Percentiles rank a stretch among this genome's conserved stretches.
Conservation (phyloP, 2,329 filamentous ascomycete genomes). For the Talaromyces sp. region DNA sequence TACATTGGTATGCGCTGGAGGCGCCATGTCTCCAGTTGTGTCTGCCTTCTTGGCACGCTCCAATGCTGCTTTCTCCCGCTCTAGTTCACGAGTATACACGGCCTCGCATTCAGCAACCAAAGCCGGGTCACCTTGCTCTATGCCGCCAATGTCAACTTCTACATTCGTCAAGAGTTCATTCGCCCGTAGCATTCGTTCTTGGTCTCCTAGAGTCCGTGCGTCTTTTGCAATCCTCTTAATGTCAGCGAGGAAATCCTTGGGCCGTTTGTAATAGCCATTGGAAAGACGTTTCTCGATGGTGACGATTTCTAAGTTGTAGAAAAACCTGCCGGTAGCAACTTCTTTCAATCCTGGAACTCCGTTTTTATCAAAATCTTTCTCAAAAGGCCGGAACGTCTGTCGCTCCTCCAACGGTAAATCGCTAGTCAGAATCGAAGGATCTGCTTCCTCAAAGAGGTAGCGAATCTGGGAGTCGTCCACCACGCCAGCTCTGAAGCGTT, state of each 20-base stretch:
- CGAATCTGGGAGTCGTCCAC: constrained; percentile 69
- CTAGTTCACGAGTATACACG: constrained; percentile 67
- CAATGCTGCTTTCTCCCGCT: constrained; percentile 60
- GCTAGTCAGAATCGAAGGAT: constrained; percentile 60
- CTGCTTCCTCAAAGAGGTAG: constrained; percentile 78
- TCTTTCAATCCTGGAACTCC: constrained; percentile 73
- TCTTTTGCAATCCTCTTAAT: constrained; percentile 82
- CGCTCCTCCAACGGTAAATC: constrained; percentile 54
- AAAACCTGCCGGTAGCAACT: constrained; percentile 73
- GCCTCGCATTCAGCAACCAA: constrained; percentile 71
- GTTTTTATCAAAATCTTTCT: constrained; percentile 72
- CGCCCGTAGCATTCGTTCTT: constrained; percentile 74
- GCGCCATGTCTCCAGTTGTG: constrained; percentile 34
- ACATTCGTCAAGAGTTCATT: constrained; percentile 91
- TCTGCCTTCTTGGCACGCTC: constrained; percentile 46
- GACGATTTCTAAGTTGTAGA: constrained; percentile 88
- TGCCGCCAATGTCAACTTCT: constrained; percentile 79
- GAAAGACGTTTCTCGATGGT: constrained; percentile 95
- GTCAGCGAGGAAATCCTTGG: constrained; percentile 83
- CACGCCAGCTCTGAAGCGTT: constrained; percentile 75
- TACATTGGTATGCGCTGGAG: constrained; percentile 47
- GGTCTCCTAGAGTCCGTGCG: constrained; percentile 74
- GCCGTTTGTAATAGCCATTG: constrained; percentile 91
- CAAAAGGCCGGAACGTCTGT: constrained; percentile 66
- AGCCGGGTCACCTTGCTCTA: constrained; percentile 61